These are phyloP conservation scores for Eucalyptus fibrosa DNA, from an alignment of 345 rosid genomes.

Conservation along the genomic window DNA sequence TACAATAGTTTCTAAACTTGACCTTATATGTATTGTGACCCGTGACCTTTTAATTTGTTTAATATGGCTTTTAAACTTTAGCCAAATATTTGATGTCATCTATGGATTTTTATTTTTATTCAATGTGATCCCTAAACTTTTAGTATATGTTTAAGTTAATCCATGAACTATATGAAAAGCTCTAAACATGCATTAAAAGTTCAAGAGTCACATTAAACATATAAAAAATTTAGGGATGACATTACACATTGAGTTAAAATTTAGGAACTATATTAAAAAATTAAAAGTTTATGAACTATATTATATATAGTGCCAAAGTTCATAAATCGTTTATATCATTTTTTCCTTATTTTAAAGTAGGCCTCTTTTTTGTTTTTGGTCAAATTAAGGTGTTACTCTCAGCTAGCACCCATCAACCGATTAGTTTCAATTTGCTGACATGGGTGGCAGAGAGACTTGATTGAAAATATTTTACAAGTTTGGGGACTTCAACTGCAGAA, in stretches of 20 bases:
- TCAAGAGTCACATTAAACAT: neutral
- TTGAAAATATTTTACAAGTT: neutral
- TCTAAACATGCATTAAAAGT: neutral
- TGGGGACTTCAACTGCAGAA: neutral
- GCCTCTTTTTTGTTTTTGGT: neutral
- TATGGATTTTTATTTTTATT: no score
- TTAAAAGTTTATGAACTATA: accelerated
- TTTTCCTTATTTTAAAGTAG: neutral
- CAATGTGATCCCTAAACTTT: accelerated
- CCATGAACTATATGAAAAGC: neutral
- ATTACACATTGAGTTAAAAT: accelerated
- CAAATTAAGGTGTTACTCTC: neutral
- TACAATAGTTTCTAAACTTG: no score
- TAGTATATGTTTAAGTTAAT: accelerated
- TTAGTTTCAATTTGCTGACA: neutral
- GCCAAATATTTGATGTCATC: accelerated
- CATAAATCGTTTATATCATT: no score
- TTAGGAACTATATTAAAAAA: accelerated
- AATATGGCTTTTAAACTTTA: accelerated
- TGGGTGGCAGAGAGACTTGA: neutral
- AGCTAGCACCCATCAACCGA: neutral
- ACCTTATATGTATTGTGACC: no score
- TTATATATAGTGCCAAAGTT: no score
- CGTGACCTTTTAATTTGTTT: no score
- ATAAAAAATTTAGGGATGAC: accelerated